Evolutionary conservation across 495 filamentous ascomycete genomes (phyloP).

Genomic region (Rhypophila decipiens): DNA sequence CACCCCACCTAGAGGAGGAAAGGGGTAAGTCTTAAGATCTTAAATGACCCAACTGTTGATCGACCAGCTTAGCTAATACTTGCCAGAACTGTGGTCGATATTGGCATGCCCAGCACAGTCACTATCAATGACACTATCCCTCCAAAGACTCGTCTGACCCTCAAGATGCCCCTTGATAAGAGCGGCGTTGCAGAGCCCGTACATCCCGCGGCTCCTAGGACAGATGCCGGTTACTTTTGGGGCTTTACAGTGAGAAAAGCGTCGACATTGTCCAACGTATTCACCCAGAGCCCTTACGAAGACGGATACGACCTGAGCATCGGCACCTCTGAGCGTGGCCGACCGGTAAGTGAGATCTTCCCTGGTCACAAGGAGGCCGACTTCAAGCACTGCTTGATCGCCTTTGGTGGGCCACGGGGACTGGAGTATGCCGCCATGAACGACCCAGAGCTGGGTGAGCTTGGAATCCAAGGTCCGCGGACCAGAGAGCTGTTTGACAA

Average conservation of each 20-base stretch:
- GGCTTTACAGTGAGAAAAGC: slow-evolving; percentile 60
- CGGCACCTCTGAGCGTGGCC: slow-evolving; percentile 68
- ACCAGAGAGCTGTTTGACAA: slow-evolving; percentile 65
- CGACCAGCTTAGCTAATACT: too few species aligned
- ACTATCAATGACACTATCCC: slow-evolving; percentile 49
- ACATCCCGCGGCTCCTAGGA: slow-evolving; percentile 53
- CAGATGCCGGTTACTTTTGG: slow-evolving; percentile 70
- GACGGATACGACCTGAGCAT: slow-evolving; percentile 63
- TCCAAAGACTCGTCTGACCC: slow-evolving; percentile 56
- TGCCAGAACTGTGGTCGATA: slow-evolving; percentile 50
- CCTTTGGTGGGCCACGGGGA: slow-evolving; percentile 68
- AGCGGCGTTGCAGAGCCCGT: slow-evolving; percentile 46
- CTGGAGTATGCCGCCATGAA: slow-evolving; percentile 62
- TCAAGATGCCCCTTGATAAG: slow-evolving; percentile 49
- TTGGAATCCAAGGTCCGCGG: slow-evolving; percentile 47
- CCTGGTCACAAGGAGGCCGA: slow-evolving; percentile 32
- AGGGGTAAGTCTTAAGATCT: slow-evolving; percentile 18
- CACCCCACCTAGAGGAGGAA: slow-evolving; percentile 24
- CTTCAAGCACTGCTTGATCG: slow-evolving; percentile 63
- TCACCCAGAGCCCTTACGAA: slow-evolving; percentile 57
- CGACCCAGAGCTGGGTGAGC: slow-evolving; percentile 51
- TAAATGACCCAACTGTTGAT: background rate
- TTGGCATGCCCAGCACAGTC: slow-evolving; percentile 48
- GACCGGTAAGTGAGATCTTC: slow-evolving; percentile 41
- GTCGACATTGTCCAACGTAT: slow-evolving; percentile 53